Evolutionary conservation across 352 stramenopile genomes (phyloP), one percentile per base, ranked within the genome.

Genomic region (Globisporangium acanthophoron): DNA sequence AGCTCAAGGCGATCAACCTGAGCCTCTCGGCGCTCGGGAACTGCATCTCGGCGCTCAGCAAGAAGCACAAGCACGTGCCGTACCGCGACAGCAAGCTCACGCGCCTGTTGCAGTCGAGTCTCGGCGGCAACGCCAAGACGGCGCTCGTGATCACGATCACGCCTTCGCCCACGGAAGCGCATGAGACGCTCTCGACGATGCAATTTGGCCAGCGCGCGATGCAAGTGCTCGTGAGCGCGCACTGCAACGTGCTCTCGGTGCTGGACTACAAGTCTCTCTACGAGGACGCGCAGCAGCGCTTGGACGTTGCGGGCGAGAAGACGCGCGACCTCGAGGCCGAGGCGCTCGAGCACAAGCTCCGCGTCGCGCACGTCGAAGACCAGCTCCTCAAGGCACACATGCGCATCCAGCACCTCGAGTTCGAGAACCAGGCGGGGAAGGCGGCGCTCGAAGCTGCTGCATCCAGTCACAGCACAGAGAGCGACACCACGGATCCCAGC

Each of bases 11-110:
- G 9, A 89, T 89, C 62, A 91, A 91, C 64, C 59, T 89, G 37
- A 88, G 76, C 61, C 60, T 89, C 31, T 91, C 77, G 35, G 80
- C 82, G 1, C 68, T 92, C 33, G 81, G 81, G 16, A 88, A 90
- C 59, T 92, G 81, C 64, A 84, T 92, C 47, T 76, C 78, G 3
- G 80, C 79, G 12, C 71, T 89, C 50, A 85, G 73, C 54, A 85
- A 82, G 40, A 70, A 79, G 46, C 56, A 82, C 27, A 70, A 63
- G 15, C 78, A 90, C 55, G 69, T 92, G 35, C 79, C 79, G n/a
- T 88, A 90, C 43, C 68, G 79, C 12, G 79, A 89, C 56, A 89
- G 78, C 53, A 92, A 90, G 63, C 64, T 92, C 48, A 92, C 79
- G 9, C 68, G 82, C 1, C 56, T 90, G 35, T 58, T 90, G 16